Evolutionary conservation across 169 alveolate genomes (phyloP), one percentile per base, ranked within the genome.

Genomic region (Plasmodium gonderi): DNA sequence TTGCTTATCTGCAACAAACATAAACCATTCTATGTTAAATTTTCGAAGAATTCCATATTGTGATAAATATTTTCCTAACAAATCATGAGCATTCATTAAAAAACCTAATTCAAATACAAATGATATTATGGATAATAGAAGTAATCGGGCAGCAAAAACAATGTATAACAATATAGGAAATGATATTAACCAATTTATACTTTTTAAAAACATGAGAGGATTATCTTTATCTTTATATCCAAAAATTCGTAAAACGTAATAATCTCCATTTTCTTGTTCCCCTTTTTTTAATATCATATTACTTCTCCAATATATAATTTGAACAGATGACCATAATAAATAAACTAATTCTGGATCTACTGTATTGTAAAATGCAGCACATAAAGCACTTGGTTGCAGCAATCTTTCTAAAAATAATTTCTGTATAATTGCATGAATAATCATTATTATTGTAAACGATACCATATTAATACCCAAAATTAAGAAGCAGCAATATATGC

Each of bases 341-440:
- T 95, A 95, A 89, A 93, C 92, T 36, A 95, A 23, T 17, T 93
- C 80, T 0, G 97, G 97, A 64, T 95, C 97, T 40, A 95, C 91
- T 91, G 95, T 94, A 80, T 92, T 95, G 36, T 94, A 80, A 74
- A 93, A 85, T 23, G 96, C 96, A 45, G 95, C 94, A 64, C 92
- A 91, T 65, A 92, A 80, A 7, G 96, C 96, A 79, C 94, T 83
- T 17, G 95, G 91, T 17, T 95, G 92, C 60, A 94, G 68, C 2
- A 91, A 26, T 26, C 76, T 54, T 74, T 95, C 82, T 33, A 95
- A 20, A 23, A 95, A 42, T 20, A 82, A 33, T 47, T 91, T 94
- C 45, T 87, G 93, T 29, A 87, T 76, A 9, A 87, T 36, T 42
- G 93, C 93, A 87, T 87, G 93, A 29, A 87, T 33, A 14, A 77